Evolutionary conservation across 2,329 filamentous ascomycete genomes (phyloP), one percentile per base, ranked within the genome.

Genomic region (Fusarium sp.): DNA sequence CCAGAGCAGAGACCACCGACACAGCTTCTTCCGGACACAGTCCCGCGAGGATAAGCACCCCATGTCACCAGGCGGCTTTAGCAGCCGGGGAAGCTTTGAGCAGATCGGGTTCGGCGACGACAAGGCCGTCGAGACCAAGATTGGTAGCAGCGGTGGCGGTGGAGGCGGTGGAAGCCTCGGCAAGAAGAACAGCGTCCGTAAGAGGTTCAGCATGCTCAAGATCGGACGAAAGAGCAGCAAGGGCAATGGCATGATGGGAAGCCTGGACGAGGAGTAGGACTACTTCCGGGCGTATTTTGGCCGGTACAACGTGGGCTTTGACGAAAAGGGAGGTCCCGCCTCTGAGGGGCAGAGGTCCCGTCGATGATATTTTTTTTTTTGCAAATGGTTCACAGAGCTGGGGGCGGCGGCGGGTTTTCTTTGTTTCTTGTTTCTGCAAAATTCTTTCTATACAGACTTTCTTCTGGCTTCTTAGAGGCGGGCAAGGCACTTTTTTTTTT

Each of bases 141-240:
- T 78, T 9, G 53, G 55, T 0, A 46, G 57, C 27, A n/a, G 42
- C 23, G 23, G 42, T 1, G 23, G 44, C n/a, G 42, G 42, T 6
- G 36, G 36, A 11, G 23, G 44, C n/a, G 44, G 40, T 3, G 40
- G 44, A 2, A 78, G 80, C 4, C 75, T 81, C 36, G 77, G 79
- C 61, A 84, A 84, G 74, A 86, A 86, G 57, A 87, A 86, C 34
- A 91, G 89, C 62, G 87, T 96, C 70, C 89, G 90, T 80, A 95
- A 93, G 81, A 83, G 93, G 75, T 83, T 96, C 70, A 96, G 92
- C 77, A 83, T 93, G 74, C 83, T 96, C 75, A 92, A 91, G 77
- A 84, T 93, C 55, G 90, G 91, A 29, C 90, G 89, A 77, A 93
- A 91, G 81, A 82, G 82, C 49, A 88, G 86, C 75, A 90, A 88